Base-by-base conservation (phyloP, 805 yeast species). In the Lachancea meyersii region DNA sequence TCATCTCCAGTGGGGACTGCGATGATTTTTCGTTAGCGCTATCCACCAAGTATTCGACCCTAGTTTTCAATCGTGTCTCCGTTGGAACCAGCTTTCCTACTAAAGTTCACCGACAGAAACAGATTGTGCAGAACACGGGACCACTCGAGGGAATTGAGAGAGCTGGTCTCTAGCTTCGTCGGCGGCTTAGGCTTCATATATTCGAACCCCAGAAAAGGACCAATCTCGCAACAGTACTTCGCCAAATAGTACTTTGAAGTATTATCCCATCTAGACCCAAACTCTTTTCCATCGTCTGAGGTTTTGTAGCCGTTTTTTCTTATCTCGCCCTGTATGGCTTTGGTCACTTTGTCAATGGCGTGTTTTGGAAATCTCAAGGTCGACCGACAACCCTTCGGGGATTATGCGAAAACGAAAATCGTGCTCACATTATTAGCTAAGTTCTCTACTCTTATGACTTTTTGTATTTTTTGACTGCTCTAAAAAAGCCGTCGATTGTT, bases 121-220 rank as follows among this genome's bases (percentile, higher is more conserved):
- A 35, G 31, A 23, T 35, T 28, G 14, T 35, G 24, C 39, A 20
- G 24, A 23, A 35, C 31, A 23, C 39, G n/a, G 26, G 19, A 22
- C 39, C 39, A 35, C 31, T 35, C 24, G 27, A 35, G 24, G 17
- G 39, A 35, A 9, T 23, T 35, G 27, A 35, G 31, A 16, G 31
- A 14, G 39, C 39, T 35, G 16, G 19, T 26, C 22, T 35, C 39
- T 24, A 35, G 18, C 30, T 35, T 35, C 22, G 13, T 22, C 5
- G 26, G 13, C 31, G 31, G 19, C 22, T 16, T 13, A 23, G 27
- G 18, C 31, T 35, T 23, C 5, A 35, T 18, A 24, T 35, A 19
- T 23, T 23, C 39, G 31, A 35, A 35, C 2, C 39, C 39, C n/a
- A 22, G 24, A 35, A 35, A 35, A 24, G 39, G 39, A 20, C 39